Evolutionary conservation across 1,284 basidiomycete genomes (phyloP), one percentile per base, ranked within the genome.

Genomic region (Trametes sp.): DNA sequence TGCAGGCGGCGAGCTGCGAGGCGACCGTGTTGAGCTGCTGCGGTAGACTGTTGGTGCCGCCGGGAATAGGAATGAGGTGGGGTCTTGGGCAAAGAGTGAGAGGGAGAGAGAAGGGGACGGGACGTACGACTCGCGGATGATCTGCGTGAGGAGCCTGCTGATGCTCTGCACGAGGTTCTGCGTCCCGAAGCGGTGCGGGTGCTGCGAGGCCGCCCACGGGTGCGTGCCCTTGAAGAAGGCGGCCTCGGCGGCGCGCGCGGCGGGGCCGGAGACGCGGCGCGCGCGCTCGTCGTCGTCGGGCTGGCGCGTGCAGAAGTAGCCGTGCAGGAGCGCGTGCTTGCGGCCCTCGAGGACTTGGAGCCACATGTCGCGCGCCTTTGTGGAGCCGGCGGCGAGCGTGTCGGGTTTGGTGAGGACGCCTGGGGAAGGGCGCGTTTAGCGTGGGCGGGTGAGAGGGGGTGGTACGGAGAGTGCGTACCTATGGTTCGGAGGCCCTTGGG

Each of bases 341-440:
- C 72, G 74, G 24, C 84, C 84, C 64, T 85, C 80, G n/a, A 89
- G 74, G 1, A 87, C 77, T 1, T 81, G 78, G n/a, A 78, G 73
- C 87, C 88, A 89, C 41, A 69, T 63, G 21, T 76, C 63, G 11
- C 74, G 82, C 2, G 77, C 56, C 48, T 79, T 80, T 9, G 77
- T 80, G 0, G 82, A 80, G 14, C 86, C 86, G 0, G 71, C 49
- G 0, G 77, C 72, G 3, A 89, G 73, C 6, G 75, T 79, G 54
- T 90, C 88, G 0, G 88, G 86, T 64, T 91, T 90, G 0, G 89
- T 90, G 24, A 89, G 74, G 0, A 90, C 81, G n/a, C 87, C 88
- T 90, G 48, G 1, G 13, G 29, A 8, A 16, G 35, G 35, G 7
- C 13, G 53, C 33, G 41, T 54, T n/a, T 16, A 54, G 53, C 7